Evolutionary conservation across 1,284 basidiomycete species (phyloP).

Genomic region (Trametes sp.): DNA sequence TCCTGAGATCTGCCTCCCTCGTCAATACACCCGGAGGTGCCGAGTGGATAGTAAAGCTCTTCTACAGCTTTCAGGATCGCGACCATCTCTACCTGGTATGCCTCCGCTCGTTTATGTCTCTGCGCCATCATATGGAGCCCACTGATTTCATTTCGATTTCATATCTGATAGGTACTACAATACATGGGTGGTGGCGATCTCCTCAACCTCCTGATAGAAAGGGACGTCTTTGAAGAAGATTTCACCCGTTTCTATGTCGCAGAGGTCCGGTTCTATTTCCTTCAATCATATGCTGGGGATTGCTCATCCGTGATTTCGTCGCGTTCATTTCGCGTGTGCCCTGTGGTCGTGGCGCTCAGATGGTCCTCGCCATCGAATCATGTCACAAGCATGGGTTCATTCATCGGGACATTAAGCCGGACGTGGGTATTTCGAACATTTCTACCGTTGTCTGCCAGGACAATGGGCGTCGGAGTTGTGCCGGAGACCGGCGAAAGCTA

Average conservation of each 20-base stretch:
- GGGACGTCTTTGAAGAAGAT: constrained; percentile 92
- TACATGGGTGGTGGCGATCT: constrained; percentile 98
- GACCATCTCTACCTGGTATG: constrained; percentile 93
- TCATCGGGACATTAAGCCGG: constrained; percentile 96
- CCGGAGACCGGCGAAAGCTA: constrained; percentile 32
- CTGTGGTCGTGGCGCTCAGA: constrained; percentile 53
- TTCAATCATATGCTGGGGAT: constrained; percentile 2
- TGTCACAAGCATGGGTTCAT: constrained; percentile 97
- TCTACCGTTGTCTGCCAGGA: constrained; percentile 31
- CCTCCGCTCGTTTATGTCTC: constrained; percentile 26
- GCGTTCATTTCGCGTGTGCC: constrained; percentile 14
- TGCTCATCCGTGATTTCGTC: constrained; percentile 28
- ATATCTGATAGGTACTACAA: constrained; percentile 76
- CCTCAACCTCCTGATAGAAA: constrained; percentile 93
- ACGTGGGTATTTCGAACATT: constrained; percentile 57
- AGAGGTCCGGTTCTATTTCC: constrained; percentile 62
- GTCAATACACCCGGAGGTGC: constrained; percentile 73
- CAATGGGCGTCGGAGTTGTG: constrained; percentile 18
- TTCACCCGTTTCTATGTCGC: constrained; percentile 96
- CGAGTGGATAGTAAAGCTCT: constrained; percentile 94
- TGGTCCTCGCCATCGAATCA: constrained; percentile 95
- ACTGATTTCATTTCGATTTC: constrained; percentile 65
- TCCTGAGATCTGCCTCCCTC: constrained; percentile 83
- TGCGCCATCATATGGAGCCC: constrained; percentile 42
- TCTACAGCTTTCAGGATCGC: constrained; percentile 92